These are phyloP conservation scores for Cordyceps militaris DNA, from an alignment of 2,329 filamentous ascomycete genomes.

Conservation along the genomic window DNA sequence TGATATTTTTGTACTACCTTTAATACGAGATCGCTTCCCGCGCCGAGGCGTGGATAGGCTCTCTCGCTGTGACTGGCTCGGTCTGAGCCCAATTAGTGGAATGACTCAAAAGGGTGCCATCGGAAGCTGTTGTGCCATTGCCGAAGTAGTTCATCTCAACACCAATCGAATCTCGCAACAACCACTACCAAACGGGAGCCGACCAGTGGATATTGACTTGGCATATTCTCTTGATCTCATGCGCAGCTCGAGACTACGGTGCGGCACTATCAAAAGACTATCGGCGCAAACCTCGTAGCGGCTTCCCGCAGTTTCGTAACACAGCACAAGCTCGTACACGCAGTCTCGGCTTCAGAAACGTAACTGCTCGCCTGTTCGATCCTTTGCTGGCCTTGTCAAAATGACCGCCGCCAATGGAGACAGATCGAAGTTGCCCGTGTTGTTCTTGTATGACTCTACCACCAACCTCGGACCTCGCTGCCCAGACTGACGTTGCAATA, in stretches of 20 bases:
- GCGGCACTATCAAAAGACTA: neutral
- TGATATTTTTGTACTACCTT: neutral
- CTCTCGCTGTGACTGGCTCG: neutral
- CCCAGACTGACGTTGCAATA: slow-evolving; percentile 30
- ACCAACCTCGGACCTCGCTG: neutral
- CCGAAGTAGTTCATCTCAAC: too few species aligned
- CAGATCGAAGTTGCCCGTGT: slow-evolving; percentile 29
- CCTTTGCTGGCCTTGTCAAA: neutral
- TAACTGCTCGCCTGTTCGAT: neutral
- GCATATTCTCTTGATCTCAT: neutral
- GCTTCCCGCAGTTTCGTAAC: neutral
- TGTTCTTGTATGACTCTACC: slow-evolving; percentile 34
- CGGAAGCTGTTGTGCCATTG: too few species aligned
- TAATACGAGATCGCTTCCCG: neutral
- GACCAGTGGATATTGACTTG: neutral
- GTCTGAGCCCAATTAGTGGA: neutral
- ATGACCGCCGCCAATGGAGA: slow-evolving; percentile 31
- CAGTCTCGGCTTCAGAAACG: neutral
- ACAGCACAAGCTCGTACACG: neutral
- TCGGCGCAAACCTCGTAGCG: neutral
- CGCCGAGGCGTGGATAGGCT: neutral
- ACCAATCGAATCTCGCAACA: too few species aligned
- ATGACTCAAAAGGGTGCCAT: slow-evolving; percentile 3
- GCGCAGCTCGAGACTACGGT: neutral
- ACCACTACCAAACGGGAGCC: neutral